Base-by-base conservation (phyloP, 163 green algal species). In the Dunaliella salina region DNA sequence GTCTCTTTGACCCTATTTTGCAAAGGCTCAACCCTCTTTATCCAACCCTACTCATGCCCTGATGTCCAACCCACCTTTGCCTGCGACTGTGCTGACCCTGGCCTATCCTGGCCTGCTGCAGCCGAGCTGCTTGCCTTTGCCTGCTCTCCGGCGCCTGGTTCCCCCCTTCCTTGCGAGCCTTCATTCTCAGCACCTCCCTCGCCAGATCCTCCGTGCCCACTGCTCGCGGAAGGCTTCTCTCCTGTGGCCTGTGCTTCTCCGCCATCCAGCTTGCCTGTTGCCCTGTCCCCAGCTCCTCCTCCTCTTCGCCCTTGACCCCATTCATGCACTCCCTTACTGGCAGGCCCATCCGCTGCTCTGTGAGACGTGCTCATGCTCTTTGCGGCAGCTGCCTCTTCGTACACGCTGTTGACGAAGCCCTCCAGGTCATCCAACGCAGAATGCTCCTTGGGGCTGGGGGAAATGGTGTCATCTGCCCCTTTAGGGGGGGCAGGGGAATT, bases 331-430 rank as follows among this genome's bases (percentile, higher is more conserved):
- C 40, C 40, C 40, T 50, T 50, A 8, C 40, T 15, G 3, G 40
- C 8, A 50, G 40, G 40, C 8, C 40, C 40, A 50, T 50, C 40
- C 3, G 40, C 40, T 50, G 40, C 40, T 50, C 40, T 50, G 40
- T 50, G 40, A 50, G 4, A 50, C 40, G 40, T 50, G 40, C 40
- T 50, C 40, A 50, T 50, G 40, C 40, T 50, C 40, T 50, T 50
- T 8, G 40, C 40, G 40, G 33, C 33, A 26, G 35, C 30, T 59
- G 79, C 79, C 32, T 82, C 79, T 33, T 45, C 15, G 5, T 59
- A 82, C 79, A 82, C 79, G 24, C 33, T 82, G 79, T 82, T 45
- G 26, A 82, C 79, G 63, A 82, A 82, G 24, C 20, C 79, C 79
- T 82, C 35, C 5, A 82, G 34, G 33, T 82, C 79, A 59, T 82